Percentiles rank a stretch among this genome's conserved stretches.
Evolutionary conservation across 2,329 filamentous ascomycete species (phyloP).

Genomic region (Beauveria medogensis): DNA sequence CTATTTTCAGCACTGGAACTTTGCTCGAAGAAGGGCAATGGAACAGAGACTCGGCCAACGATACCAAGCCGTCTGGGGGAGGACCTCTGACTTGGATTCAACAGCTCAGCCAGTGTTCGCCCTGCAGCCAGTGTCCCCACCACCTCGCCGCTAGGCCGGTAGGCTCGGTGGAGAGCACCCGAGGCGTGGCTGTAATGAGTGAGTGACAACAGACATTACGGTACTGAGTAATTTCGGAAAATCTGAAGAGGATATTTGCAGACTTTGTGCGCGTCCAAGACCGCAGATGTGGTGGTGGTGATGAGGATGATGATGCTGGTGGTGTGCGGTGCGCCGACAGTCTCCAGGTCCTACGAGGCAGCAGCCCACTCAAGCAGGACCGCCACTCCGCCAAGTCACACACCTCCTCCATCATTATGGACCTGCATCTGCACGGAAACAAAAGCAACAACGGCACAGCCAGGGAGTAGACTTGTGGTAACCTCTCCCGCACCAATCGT

Average conservation of each 20-base stretch:
- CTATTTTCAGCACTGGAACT: slow-evolving; percentile 1
- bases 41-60: not conserved
- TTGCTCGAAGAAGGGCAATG: not conserved
- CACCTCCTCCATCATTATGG: slow-evolving; percentile 1
- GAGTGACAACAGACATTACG: not conserved
- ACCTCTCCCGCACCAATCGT: not conserved
- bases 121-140: slow-evolving; percentile 8
- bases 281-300: not conserved
- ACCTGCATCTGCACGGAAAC: not conserved
- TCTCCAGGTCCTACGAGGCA: not conserved
- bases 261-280: not conserved
- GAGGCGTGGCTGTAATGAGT: not conserved
- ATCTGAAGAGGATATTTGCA: not conserved
- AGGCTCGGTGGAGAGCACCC: not conserved
- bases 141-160: not conserved
- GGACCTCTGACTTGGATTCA: not conserved
- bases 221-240: slow-evolving; percentile 1
- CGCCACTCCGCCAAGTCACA: not conserved
- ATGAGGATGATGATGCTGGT: not conserved
- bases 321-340: not conserved
- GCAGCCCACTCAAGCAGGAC: not conserved
- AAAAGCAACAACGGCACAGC: slow-evolving; percentile 8
- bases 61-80: not conserved
- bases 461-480: not conserved
- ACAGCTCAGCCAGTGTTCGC: slow-evolving; percentile 8